Percentiles rank a stretch among this genome's conserved stretches.
phyloP scores from a whole-genome alignment of 2,329 filamentous ascomycete genomes.

The Pestalotiopsis sp. region DNA sequence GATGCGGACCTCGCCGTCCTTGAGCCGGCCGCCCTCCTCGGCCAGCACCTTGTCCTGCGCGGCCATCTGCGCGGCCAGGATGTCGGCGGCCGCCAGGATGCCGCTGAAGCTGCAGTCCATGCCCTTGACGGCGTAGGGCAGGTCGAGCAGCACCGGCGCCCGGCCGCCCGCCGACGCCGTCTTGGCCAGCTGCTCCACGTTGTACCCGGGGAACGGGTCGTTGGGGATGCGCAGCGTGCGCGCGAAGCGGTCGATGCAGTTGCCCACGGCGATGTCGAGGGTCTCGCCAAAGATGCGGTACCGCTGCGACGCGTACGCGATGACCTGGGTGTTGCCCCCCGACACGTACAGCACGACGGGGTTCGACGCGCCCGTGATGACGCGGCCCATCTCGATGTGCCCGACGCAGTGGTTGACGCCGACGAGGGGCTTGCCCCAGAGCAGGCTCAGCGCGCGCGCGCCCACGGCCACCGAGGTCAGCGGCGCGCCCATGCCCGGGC shows the following conservation, averaged over 20 bases:
- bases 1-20: conserved; percentile 57
- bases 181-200: conserved; percentile 90
- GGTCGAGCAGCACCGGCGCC: conserved; percentile 66
- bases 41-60: conserved; percentile 38
- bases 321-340: conserved; percentile 98
- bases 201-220: conserved; percentile 95
- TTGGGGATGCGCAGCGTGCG: conserved; percentile 90
- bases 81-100: conserved; percentile 82
- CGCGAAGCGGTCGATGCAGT: conserved; percentile 95
- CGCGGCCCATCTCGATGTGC: conserved; percentile 97
- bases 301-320: conserved; percentile 90
- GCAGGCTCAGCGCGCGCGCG: conserved; percentile 76
- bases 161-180: conserved; percentile 54
- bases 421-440: conserved; percentile 88
- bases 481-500: conserved; percentile 95
- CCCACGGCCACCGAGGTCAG: conserved; percentile 84
- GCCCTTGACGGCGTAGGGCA: conserved; percentile 96
- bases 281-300: conserved; percentile 99
- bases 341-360: conserved; percentile 96
- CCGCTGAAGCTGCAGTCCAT: conserved; percentile 98
- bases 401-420: conserved; percentile 98
- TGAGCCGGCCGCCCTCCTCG: conserved; percentile 21
- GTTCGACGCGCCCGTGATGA: conserved; percentile 87
- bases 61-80: conserved; percentile 71
- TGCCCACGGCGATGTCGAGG: conserved; percentile 95